Base-by-base conservation (phyloP, 805 yeast species). In the Candida railenensis region DNA sequence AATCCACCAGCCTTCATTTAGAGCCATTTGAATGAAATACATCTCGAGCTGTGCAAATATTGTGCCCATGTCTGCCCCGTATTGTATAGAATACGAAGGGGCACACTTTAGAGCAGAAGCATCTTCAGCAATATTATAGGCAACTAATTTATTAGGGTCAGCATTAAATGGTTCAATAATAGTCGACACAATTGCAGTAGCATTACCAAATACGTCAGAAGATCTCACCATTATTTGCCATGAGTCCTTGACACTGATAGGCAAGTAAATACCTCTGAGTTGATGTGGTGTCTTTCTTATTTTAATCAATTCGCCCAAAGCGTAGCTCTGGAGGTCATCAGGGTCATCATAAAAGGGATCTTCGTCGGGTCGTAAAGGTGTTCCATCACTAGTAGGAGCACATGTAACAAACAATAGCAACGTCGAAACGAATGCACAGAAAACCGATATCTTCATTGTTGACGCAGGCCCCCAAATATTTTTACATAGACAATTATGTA, bases 1-100 rank as follows among this genome's bases (percentile, higher is more conserved):
- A 3, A 69, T 68, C 48, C 54, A 42, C 48, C 51, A 55, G 9
- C 62, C 64, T 37, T 53, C 42, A 30, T 55, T 40, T 37, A 59
- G 46, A 11, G 48, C 52, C 9, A 46, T 34, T 22, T 50, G 48
- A 15, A 58, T 45, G 36, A 51, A 30, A 21, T 44, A 40, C 52
- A 53, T 49, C 32, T 55, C 61, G 3, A 45, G 48, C 33, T 50
- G 58, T 8, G 48, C 42, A 15, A 42, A 32, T 32, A 48, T 22
- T 8, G 53, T 45, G 18, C 44, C 38, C 42, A 49, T 43, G 12
- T 43, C 19, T 11, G 55, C 51, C 18, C 56, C 59, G 21, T 38
- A 48, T 30, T 51, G 50, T 18, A 57, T 37, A 9, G 55, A 50
- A 37, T 55, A 58, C 4, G 62, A 57, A 1, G 60, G 58, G 15